Percentiles rank a stretch among this genome's conserved stretches.
Evolutionary conservation across 257 asterid species (phyloP).

Genomic region (Mentha longifolia): DNA sequence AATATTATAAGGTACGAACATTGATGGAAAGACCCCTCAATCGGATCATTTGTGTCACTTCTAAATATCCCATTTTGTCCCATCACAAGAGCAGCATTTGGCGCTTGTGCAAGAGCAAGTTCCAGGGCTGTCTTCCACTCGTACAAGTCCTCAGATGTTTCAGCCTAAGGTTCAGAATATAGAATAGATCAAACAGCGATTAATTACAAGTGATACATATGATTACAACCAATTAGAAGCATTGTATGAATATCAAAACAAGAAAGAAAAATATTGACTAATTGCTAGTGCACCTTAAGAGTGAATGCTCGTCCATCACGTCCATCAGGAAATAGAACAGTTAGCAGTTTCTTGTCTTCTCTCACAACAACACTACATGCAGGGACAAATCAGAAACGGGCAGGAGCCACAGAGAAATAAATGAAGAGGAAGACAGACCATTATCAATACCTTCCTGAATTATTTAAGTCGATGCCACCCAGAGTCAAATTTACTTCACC

Average conservation of each 20-base stretch:
- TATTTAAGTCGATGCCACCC: constrained; percentile 97
- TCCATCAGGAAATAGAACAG: constrained; percentile 97
- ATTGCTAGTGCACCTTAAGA: constrained; percentile 66
- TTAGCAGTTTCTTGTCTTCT: constrained; percentile 93
- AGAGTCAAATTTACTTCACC: constrained; percentile 95
- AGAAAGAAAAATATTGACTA: neutral
- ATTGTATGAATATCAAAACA: neutral
- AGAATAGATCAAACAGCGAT: constrained; percentile 26
- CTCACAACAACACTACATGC: constrained; percentile 91
- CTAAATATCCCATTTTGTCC: constrained; percentile 96
- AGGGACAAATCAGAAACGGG: constrained; percentile 35
- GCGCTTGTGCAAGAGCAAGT: constrained; percentile 94
- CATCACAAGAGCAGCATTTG: constrained; percentile 98
- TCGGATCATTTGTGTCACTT: constrained; percentile 70
- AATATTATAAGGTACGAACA: constrained; percentile 54
- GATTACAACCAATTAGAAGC: constrained; percentile 21
- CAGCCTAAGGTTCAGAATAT: constrained; percentile 65
- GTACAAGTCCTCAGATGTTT: constrained; percentile 89
- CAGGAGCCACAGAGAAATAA: constrained; percentile 26
- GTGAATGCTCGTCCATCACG: constrained; percentile 99
- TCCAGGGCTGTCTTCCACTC: constrained; percentile 99
- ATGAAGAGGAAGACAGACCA: constrained; percentile 20
- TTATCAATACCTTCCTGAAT: constrained; percentile 87
- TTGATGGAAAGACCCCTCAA: constrained; percentile 87
- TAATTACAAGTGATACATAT: constrained; percentile 18